phyloP scores from a whole-genome alignment of 129 eudicot species.

The Centaurea solstitialis region DNA sequence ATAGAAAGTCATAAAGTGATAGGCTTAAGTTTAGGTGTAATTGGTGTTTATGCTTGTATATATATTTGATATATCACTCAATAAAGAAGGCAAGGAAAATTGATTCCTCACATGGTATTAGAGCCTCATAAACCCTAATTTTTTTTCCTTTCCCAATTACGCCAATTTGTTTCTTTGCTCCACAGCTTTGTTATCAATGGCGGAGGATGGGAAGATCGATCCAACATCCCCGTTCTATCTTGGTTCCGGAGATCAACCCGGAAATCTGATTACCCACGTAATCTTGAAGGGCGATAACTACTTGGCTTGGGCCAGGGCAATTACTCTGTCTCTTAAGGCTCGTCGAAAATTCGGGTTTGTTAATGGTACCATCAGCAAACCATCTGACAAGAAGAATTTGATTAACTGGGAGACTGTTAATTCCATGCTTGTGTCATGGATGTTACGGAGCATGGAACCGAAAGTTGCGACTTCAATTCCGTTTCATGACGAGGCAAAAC shows the following conservation, averaged over 20 bases:
- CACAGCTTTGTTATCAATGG: neutral
- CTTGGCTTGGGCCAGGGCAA: neutral
- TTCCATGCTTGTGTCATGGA: neutral
- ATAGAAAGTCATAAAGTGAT: too few relatives aligned
- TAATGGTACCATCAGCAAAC: neutral
- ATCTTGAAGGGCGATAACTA: too few relatives aligned
- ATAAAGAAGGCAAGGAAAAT: too few relatives aligned
- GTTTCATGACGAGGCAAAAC: neutral
- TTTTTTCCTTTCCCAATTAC: too few relatives aligned
- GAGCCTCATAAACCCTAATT: too few relatives aligned
- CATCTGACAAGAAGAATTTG: neutral
- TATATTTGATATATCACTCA: too few relatives aligned
- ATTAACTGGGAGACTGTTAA: neutral
- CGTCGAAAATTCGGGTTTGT: neutral
- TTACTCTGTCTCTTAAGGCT: neutral
- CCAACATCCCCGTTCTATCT: neutral
- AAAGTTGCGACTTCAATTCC: neutral
- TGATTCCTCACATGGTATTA: too few relatives aligned
- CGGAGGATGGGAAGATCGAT: neutral
- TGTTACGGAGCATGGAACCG: neutral
- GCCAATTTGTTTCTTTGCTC: too few relatives aligned
- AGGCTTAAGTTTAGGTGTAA: too few relatives aligned
- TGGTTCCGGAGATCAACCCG: neutral
- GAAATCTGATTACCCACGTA: too few relatives aligned
- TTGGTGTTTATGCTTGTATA: too few relatives aligned